phyloP scores from a whole-genome alignment of 2,329 filamentous ascomycete genomes.

The Geoglossum cookeanum region DNA sequence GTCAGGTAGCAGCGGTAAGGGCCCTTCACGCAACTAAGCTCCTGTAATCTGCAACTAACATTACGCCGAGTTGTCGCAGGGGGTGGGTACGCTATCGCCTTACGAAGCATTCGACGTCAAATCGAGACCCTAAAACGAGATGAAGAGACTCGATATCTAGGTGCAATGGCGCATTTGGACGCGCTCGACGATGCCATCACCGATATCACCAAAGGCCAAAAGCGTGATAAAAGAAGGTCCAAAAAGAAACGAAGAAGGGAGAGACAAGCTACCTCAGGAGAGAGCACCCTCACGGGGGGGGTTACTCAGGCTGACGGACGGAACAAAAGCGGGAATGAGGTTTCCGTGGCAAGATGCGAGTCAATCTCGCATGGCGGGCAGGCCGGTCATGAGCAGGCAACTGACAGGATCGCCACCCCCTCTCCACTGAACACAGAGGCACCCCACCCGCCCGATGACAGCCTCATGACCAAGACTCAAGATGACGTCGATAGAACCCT shows the following conservation, averaged over 20 bases:
- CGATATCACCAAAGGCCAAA: not conserved
- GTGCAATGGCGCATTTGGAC: not conserved
- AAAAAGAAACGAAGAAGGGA: not conserved
- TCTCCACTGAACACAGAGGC: not conserved
- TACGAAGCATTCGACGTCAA: not conserved
- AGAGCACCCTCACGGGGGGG: not conserved
- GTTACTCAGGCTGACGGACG: not conserved
- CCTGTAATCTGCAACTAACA: not conserved
- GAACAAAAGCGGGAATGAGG: not conserved
- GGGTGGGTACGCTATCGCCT: not conserved
- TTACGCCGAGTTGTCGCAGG: not conserved
- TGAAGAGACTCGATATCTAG: not conserved
- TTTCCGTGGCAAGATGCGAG: not conserved
- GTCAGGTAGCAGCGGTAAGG: not conserved
- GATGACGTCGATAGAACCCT: not conserved
- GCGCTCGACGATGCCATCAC: not conserved
- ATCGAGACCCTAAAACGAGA: not conserved
- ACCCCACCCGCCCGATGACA: not conserved
- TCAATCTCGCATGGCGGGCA: not conserved
- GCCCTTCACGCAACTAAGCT: not conserved
- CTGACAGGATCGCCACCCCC: not conserved
- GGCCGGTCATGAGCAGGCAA: not conserved
- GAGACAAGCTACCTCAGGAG: not conserved
- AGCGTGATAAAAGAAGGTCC: not conserved
- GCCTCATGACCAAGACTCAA: not conserved